These are phyloP conservation scores for Spathaspora sp. DNA, from an alignment of 805 yeast genomes.

Conservation along the genomic window DNA sequence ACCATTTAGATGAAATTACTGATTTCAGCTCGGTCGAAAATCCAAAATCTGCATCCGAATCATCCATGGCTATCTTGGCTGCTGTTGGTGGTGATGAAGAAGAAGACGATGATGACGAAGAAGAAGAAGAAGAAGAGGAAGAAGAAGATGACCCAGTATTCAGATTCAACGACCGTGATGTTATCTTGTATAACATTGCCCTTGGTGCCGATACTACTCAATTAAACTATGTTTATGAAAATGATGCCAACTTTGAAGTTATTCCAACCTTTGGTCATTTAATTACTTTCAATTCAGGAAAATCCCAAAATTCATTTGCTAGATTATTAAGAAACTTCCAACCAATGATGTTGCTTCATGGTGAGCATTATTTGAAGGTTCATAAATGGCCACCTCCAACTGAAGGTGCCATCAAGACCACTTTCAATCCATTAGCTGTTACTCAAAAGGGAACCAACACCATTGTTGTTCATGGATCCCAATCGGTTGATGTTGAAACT, in stretches of 20 bases:
- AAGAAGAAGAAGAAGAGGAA: constrained; percentile 37
- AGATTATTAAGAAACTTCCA: constrained; percentile 74
- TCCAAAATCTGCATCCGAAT: constrained; percentile 65
- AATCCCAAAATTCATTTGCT: constrained; percentile 54
- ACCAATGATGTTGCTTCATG: constrained; percentile 87
- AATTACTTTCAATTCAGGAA: constrained; percentile 68
- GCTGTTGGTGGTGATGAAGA: constrained; percentile 53
- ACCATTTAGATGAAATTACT: constrained; percentile 61
- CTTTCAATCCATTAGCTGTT: constrained; percentile 65
- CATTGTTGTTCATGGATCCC: constrained; percentile 67
- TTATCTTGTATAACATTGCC: constrained; percentile 82
- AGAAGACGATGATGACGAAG: constrained; percentile 44
- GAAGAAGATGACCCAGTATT: constrained; percentile 45
- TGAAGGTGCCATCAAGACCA: constrained; percentile 58
- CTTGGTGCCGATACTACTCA: constrained; percentile 81
- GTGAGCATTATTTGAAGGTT: constrained; percentile 87
- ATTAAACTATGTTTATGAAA: constrained; percentile 76
- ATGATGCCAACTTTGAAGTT: constrained; percentile 71
- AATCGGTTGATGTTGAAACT: constrained; percentile 62
- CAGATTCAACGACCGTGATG: constrained; percentile 62
- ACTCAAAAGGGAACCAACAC: constrained; percentile 86
- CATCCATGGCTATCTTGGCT: constrained; percentile 73
- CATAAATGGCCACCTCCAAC: constrained; percentile 77
- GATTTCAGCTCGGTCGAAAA: constrained; percentile 61
- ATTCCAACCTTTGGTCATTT: constrained; percentile 89